Evolutionary conservation across 257 asterid genomes (phyloP).

Genomic region (Leonotis leonurus): DNA sequence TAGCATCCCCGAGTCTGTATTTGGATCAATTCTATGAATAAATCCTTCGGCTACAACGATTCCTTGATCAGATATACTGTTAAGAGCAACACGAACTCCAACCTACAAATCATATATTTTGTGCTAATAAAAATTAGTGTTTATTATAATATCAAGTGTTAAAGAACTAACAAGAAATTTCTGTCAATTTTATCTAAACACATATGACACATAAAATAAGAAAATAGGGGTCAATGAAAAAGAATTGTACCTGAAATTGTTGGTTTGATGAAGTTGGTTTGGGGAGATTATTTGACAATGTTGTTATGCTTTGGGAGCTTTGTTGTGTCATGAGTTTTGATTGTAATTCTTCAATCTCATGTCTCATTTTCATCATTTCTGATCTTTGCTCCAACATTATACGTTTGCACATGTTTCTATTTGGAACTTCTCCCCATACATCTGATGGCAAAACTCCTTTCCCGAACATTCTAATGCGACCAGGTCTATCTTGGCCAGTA

Average conservation of each 20-base stretch:
- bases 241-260: background rate
- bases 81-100: background rate
- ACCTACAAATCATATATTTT: background rate
- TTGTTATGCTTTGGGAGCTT: background rate
- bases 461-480: background rate
- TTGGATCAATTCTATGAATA: background rate
- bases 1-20: background rate
- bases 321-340: background rate
- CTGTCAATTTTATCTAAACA: background rate
- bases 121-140: too few relatives aligned
- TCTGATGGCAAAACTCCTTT: background rate
- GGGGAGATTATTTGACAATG: background rate
- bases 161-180: background rate
- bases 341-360: background rate
- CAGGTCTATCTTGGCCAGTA: background rate
- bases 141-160: too few relatives aligned
- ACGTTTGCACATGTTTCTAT: background rate
- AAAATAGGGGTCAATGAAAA: background rate
- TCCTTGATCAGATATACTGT: background rate
- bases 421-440: constrained; percentile 8
- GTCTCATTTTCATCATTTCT: background rate
- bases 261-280: background rate
- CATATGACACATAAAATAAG: background rate
- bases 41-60: background rate
- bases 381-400: background rate